Evolutionary conservation across 129 eudicot species (phyloP).

Genomic region (Arctium minus): DNA sequence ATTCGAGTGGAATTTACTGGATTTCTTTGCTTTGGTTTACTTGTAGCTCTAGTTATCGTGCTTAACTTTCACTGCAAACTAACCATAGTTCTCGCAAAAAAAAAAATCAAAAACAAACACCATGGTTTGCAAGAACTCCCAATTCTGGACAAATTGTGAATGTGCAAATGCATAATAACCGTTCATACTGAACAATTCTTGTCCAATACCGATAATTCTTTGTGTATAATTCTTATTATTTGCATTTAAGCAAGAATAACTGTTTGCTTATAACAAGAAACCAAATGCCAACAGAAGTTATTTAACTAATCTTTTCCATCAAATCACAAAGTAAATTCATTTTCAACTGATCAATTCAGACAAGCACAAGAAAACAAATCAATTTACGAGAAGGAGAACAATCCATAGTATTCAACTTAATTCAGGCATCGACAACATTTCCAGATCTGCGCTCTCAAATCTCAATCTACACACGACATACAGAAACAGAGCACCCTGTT

Average conservation of each 20-base stretch:
- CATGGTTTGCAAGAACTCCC: background rate
- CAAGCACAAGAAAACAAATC: background rate
- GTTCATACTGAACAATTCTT: background rate
- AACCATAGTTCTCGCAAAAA: background rate
- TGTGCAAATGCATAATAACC: background rate
- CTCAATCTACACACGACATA: background rate
- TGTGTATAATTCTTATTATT: background rate
- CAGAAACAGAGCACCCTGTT: background rate
- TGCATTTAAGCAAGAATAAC: background rate
- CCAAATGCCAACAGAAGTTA: too few species aligned
- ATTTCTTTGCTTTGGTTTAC: background rate
- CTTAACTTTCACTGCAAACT: background rate
- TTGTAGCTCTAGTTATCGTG: background rate
- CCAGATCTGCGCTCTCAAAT: background rate
- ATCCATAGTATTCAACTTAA: background rate
- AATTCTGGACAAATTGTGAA: background rate
- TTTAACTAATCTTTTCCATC: too few species aligned
- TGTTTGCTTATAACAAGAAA: background rate
- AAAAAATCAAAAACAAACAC: background rate
- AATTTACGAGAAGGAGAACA: background rate
- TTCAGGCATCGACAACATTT: background rate
- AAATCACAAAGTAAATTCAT: background rate
- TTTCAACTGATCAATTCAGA: background rate
- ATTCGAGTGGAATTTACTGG: background rate
- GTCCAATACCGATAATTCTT: background rate